Evolutionary conservation across 2,329 filamentous ascomycete genomes (phyloP), one percentile per base, ranked within the genome.

Genomic region (Penicillium sp.): DNA sequence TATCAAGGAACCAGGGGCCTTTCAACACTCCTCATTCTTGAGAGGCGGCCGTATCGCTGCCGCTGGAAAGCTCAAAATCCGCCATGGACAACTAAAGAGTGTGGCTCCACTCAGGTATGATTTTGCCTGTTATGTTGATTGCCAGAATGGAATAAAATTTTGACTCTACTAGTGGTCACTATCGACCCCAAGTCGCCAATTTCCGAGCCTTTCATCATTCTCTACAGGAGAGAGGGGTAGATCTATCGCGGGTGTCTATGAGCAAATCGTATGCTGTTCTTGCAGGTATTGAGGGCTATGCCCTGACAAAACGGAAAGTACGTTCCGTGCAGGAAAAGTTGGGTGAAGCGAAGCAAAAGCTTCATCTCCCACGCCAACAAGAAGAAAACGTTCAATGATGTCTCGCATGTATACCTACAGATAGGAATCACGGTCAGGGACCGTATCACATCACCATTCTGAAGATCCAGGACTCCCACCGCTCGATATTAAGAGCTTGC

Each of bases 11-110:
- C 88, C 86, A 4, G 92, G 92, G 11, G 86, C 89, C 4, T 97
- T 97, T 67, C 92, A 96, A 67, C 92, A 96, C 73, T 92, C 88
- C 12, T 94, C 90, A 0, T 96, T 97, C 67, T 80, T 96, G 1
- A 89, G 92, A 58, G 92, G 92, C 23, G 83, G 87, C 9, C 85
- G 92, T 12, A 92, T 96, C 50, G 85, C 87, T 0, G 87, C 92
- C 0, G 92, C 92, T 4, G 92, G 92, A 0, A 78, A 93, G 25
- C 91, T 96, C 69, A 92, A 89, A 71, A 87, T 96, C 68, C 90
- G 90, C 69, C 81, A 92, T 62, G 92, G 92, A 1, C 84, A 89
- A 27, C 72, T 96, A n/a, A 81, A 83, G 2, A 87, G 85, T 49
- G 78, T 95, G 8, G 89, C 87, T 4, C 91, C 81, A 0, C 67